Percentiles rank a stretch among this genome's conserved stretches.
phyloP scores from a whole-genome alignment of 805 yeast species.

The Candida multigemmis region DNA sequence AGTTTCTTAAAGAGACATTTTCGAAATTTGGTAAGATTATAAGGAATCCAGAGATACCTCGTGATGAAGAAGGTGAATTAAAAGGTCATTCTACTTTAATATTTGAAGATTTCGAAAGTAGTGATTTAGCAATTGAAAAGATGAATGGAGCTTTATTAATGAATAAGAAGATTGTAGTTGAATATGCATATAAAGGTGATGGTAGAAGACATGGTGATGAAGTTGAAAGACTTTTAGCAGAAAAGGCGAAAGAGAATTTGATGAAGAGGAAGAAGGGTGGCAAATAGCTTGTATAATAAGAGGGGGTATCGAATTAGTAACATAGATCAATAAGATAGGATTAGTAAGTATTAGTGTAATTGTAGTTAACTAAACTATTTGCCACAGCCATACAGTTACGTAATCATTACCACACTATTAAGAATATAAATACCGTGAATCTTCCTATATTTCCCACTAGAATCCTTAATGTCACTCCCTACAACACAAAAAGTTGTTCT shows the following conservation, averaged over 20 bases:
- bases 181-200: slow-evolving; percentile 65
- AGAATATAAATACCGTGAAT: not conserved
- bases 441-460: not conserved
- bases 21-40: slow-evolving; percentile 58
- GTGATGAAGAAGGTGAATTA: slow-evolving; percentile 42
- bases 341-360: too few relatives aligned
- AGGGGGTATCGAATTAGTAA: too few relatives aligned
- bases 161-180: slow-evolving; percentile 52
- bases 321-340: too few relatives aligned
- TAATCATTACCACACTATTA: not conserved
- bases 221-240: slow-evolving; percentile 64
- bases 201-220: slow-evolving; percentile 65
- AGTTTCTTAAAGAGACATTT: slow-evolving; percentile 48
- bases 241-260: slow-evolving; percentile 43
- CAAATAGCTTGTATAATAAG: too few relatives aligned
- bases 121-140: slow-evolving; percentile 63
- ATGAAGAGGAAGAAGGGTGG: too few relatives aligned
- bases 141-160: slow-evolving; percentile 64
- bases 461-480: slow-evolving; percentile 30
- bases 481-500: slow-evolving; percentile 46
- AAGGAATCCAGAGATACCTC: slow-evolving; percentile 38
- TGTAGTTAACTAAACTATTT: not conserved
- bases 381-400: not conserved
- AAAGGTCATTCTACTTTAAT: slow-evolving; percentile 62
- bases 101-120: slow-evolving; percentile 52